phyloP scores from a whole-genome alignment of 208 protist genomes.

The Acanthamoeba culbertsoni region DNA sequence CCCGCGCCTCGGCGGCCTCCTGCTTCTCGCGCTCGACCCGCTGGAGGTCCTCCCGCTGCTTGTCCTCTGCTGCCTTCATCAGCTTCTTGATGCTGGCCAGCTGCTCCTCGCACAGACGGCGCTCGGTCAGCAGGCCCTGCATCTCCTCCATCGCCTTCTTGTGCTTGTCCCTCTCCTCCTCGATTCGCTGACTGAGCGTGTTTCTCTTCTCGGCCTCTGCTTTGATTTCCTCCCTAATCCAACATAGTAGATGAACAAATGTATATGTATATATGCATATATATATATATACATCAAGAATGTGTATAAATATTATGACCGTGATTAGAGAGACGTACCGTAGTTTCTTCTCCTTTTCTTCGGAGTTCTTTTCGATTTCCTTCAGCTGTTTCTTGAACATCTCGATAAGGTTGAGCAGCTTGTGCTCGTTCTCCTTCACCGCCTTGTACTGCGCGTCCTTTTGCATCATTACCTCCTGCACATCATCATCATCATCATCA shows the following conservation, averaged over 20 bases:
- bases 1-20: neutral
- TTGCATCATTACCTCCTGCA: constrained; percentile 49
- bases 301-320: neutral
- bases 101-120: neutral
- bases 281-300: neutral
- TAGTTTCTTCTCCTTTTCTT: constrained; percentile 41
- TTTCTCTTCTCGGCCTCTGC: neutral
- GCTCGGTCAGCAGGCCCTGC: neutral
- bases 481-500: neutral
- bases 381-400: constrained; percentile 46
- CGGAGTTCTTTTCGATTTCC: constrained; percentile 19
- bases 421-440: constrained; percentile 45
- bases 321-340: neutral
- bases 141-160: constrained; percentile 5
- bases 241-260: neutral
- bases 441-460: constrained; percentile 44
- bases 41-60: neutral
- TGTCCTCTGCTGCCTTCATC: constrained; percentile 2
- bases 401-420: constrained; percentile 8
- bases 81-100: constrained; percentile 40
- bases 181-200: neutral
- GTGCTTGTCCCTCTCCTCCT: constrained; percentile 14
- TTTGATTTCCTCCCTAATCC: constrained; percentile 51
- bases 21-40: neutral
- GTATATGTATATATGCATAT: neutral